Base-by-base conservation (phyloP, 805 yeast genomes). In the Starmerella vitae region DNA sequence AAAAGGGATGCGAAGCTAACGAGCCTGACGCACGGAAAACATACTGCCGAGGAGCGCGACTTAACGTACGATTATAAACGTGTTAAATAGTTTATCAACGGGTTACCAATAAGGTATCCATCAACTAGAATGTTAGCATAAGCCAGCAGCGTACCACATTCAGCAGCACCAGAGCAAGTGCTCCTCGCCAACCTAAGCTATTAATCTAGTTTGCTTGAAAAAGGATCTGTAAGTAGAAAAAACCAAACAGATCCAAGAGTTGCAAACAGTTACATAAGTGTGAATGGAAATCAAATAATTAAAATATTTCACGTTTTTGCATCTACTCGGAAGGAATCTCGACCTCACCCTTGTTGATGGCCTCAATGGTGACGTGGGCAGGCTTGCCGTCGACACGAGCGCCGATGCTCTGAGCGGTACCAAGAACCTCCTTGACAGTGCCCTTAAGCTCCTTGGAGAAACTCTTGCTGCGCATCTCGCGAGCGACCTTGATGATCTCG, bases 351-450 rank as follows among this genome's bases (percentile, higher is more conserved):
- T 79, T 88, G 74, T 88, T 77, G 68, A 91, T 91, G 68, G 88
- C 95, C 59, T 86, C 98, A 63, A 91, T 88, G 73, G 88, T 79
- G 70, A 82, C 96, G 68, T 91, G 97, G 59, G 98, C 95, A 78
- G 88, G 88, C 78, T 91, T 88, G 73, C 86, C 93, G 71, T 85
- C 88, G 65, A 91, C 96, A 73, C 96, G 86, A 74, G 95, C 86
- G 63, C 98, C 98, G 64, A 91, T 93, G 54, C 96, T 86, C 75
- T 88, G 97, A 61, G 97, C 96, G 68, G 98, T 91, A 70, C 98
- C 98, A 66, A 91, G 80, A 65, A 91, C 82, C 77, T 91, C 98
- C 78, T 91, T 91, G 62, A 94, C 74, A 58, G 91, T 94, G 49
- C 96, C 91, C 54, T 93, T 84, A 67, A 91, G 79, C 70, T 62